Conservation (phyloP, 208 protist species). For the Leishmania arabica region DNA sequence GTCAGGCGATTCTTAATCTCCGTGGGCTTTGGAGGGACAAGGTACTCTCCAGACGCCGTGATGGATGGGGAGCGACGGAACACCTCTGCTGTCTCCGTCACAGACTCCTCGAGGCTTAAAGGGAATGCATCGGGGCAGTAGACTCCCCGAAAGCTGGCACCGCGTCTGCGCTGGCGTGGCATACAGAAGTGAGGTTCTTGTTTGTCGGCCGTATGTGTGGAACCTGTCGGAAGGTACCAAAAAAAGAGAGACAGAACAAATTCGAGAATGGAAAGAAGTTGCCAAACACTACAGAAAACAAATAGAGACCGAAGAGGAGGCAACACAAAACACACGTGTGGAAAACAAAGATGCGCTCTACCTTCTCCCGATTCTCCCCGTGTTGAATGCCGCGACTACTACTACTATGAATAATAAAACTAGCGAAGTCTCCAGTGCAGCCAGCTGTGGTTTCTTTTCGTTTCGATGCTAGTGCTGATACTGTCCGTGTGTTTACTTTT, state of each 20-base stretch:
- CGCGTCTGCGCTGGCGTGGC: conserved; percentile 48
- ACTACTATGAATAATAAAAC: neutral
- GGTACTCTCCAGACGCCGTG: conserved; percentile 25
- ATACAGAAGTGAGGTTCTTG: conserved; percentile 10
- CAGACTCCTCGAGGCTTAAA: conserved; percentile 16
- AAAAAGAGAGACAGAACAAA: neutral
- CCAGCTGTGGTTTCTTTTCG: neutral
- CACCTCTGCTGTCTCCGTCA: conserved; percentile 12
- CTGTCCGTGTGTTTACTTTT: neutral
- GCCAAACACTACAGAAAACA: neutral
- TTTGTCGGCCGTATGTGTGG: neutral
- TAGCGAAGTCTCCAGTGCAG: neutral
- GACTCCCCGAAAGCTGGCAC: conserved; percentile 47
- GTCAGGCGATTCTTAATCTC: conserved; percentile 60
- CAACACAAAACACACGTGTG: neutral
- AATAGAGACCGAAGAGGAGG: neutral
- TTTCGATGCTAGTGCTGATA: neutral
- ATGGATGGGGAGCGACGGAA: conserved; percentile 51
- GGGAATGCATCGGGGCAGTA: conserved; percentile 31
- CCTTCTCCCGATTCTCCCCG: neutral
- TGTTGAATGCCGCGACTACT: neutral
- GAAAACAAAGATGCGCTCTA: neutral
- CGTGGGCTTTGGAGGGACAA: conserved; percentile 69
- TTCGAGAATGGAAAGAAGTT: neutral
- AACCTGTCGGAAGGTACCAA: neutral